Conservation (phyloP, 768 basidiomycete species). For the Pleurotus eryngii region DNA sequence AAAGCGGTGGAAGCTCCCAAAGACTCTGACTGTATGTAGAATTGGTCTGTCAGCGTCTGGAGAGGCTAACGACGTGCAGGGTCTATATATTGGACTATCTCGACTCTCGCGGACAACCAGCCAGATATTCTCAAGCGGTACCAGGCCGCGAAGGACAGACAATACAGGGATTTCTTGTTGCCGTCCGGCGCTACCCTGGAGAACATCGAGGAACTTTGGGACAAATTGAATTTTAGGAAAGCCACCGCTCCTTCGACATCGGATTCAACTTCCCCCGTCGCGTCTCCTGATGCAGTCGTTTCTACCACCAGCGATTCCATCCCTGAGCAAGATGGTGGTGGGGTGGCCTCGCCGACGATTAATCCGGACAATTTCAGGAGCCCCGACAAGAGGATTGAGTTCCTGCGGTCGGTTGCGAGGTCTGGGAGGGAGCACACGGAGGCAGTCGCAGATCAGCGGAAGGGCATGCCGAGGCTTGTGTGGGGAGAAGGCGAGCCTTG, state of each 20-base stretch:
- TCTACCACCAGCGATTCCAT: neutral
- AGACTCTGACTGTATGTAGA: slow-evolving; percentile 26
- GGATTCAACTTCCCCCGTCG: neutral
- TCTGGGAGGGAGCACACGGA: slow-evolving; percentile 40
- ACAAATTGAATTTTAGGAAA: slow-evolving; percentile 39
- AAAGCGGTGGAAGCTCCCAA: slow-evolving; percentile 26
- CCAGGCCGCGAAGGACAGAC: slow-evolving; percentile 32
- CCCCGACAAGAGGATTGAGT: slow-evolving; percentile 30
- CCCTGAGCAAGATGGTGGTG: slow-evolving; percentile 22
- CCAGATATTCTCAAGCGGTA: slow-evolving; percentile 34
- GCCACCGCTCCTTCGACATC: neutral
- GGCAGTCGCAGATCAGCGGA: slow-evolving; percentile 29
- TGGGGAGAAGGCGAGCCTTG: slow-evolving; percentile 23
- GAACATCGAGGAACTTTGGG: slow-evolving; percentile 45
- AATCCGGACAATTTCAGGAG: slow-evolving; percentile 31
- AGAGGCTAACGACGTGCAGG: slow-evolving; percentile 35
- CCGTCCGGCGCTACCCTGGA: slow-evolving; percentile 45
- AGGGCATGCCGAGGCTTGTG: slow-evolving; percentile 46
- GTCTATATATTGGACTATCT: slow-evolving; percentile 58
- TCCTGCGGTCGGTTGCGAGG: slow-evolving; percentile 44
- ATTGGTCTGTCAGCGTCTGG: neutral
- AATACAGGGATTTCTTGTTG: slow-evolving; percentile 42
- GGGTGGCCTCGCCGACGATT: slow-evolving; percentile 10
- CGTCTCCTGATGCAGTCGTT: neutral
- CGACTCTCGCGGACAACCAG: slow-evolving; percentile 29